Evolutionary conservation across 2,329 filamentous ascomycete species (phyloP), one percentile per base, ranked within the genome.

Genomic region (Trichothecium sympodiale): DNA sequence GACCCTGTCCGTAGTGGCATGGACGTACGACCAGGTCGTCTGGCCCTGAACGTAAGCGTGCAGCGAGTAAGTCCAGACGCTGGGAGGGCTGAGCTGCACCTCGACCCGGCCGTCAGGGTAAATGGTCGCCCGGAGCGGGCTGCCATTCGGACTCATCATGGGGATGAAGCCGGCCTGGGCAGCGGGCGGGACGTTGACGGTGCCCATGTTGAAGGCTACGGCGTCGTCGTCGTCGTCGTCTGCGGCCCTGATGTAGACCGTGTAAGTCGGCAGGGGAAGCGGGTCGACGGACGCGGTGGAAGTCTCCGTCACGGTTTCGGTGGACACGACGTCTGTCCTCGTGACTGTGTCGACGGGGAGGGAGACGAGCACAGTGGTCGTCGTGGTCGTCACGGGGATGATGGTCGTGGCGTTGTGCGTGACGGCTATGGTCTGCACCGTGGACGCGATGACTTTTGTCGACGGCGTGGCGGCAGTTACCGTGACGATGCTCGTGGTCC

Each of bases 381-480:
- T 33, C 8, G 29, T 38, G 12, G 29, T 35, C 14, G 34, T 36
- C 8, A 39, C 38, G 13, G 30, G n/a, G 36, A 36, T 33, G n/a
- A n/a, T n/a, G 14, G 39, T 18, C 9, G 14, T 29, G 12, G 34
- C 40, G 13, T 17, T 38, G 32, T 29, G 20, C n/a, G 34, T 37
- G 29, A 43, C 33, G 12, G 41, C 36, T 17, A 44, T 28, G 30
- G 43, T 37, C 13, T 33, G 17, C n/a, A 35, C 33, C 3, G 38
- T 37, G 12, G 37, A 34, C 17, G 34, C 41, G 23, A 43, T 29
- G 12, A 37, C 27, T 10, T 28, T 35, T 8, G 44, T 44, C 33
- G 36, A 29, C 17, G 43, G 39, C 17, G 43, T 38, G 3, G 39
- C 35, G n/a, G n/a, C n/a, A 8, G 41, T 43, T 12, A 33, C 30